phyloP scores from a whole-genome alignment of 2,329 filamentous ascomycete genomes.

The Pseudofabraea citricarpa region DNA sequence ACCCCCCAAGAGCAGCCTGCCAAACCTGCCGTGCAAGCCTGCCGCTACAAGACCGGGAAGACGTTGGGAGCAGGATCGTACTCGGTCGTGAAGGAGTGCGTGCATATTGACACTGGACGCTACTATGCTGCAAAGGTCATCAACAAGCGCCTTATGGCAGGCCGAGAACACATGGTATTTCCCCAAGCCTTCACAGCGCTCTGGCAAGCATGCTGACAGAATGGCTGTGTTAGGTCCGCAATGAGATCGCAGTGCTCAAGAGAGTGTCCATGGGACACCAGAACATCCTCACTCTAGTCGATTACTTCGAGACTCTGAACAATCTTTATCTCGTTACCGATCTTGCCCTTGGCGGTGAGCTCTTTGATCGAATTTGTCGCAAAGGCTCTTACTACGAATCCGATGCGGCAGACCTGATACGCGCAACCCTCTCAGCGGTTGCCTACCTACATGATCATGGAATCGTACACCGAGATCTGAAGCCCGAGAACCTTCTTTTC shows the following conservation, averaged over 20 bases:
- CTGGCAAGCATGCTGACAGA: too few relatives aligned
- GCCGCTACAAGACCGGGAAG: constrained; percentile 98
- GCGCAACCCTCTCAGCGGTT: constrained; percentile 92
- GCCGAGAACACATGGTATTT: constrained; percentile 96
- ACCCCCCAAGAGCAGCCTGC: neutral
- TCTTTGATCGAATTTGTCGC: constrained; percentile 97
- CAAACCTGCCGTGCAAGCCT: constrained; percentile 76
- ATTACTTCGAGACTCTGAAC: constrained; percentile 99
- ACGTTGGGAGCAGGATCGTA: constrained; percentile 95
- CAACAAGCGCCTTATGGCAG: constrained; percentile 97
- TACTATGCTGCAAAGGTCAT: constrained; percentile 99
- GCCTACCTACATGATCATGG: constrained; percentile 98
- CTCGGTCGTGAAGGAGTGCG: constrained; percentile 97
- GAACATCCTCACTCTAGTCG: constrained; percentile 94
- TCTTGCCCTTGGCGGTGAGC: constrained; percentile 89
- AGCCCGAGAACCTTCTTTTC: constrained; percentile 96
- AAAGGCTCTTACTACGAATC: constrained; percentile 99
- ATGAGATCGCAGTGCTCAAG: constrained; percentile 96
- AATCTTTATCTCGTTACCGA: constrained; percentile 98
- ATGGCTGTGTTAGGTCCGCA: constrained; percentile 92
- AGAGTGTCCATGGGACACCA: constrained; percentile 98
- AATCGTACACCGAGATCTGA: constrained; percentile 96
- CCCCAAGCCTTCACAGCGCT: too few relatives aligned
- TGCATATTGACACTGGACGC: constrained; percentile 94
- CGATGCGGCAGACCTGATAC: constrained; percentile 91